These are phyloP conservation scores for Candida argentea DNA, from an alignment of 805 yeast species.

Conservation along the genomic window DNA sequence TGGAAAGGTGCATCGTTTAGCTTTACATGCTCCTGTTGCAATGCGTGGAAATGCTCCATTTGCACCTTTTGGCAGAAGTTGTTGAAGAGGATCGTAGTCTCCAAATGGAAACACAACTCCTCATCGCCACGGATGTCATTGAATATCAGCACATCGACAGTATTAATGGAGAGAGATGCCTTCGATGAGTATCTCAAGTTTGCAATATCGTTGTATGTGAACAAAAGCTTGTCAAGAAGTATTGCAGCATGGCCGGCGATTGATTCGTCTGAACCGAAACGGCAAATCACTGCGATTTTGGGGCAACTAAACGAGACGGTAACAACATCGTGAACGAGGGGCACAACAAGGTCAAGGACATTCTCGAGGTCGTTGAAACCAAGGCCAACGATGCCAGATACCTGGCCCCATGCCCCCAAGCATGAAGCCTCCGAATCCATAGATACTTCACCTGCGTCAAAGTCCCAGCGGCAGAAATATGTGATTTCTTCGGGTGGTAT, in stretches of 20 bases:
- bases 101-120: slow-evolving; percentile 28
- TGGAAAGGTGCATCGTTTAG: slow-evolving; percentile 78
- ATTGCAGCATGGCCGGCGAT: slow-evolving; percentile 10
- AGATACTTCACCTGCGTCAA: slow-evolving; percentile 50
- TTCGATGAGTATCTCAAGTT: slow-evolving; percentile 54
- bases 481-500: slow-evolving; percentile 84
- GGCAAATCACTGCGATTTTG: slow-evolving; percentile 31
- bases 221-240: slow-evolving; percentile 13
- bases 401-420: slow-evolving; percentile 30
- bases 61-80: slow-evolving; percentile 47
- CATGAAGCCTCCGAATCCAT: slow-evolving; percentile 42
- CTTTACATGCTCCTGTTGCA: slow-evolving; percentile 58
- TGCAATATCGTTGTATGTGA: slow-evolving; percentile 59
- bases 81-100: slow-evolving; percentile 51
- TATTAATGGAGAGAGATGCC: slow-evolving; percentile 40
- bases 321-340: slow-evolving; percentile 58
- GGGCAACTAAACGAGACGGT: slow-evolving; percentile 50
- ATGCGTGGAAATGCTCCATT: slow-evolving; percentile 32
- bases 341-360: slow-evolving; percentile 46
- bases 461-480: slow-evolving; percentile 85
- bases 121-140: slow-evolving; percentile 7
- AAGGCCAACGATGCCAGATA: slow-evolving; percentile 42
- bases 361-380: slow-evolving; percentile 73
- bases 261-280: slow-evolving; percentile 14
- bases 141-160: slow-evolving; percentile 24